A percentile compares a stretch with the other conserved stretches of the same genome.
phyloP scores from a whole-genome alignment of 768 basidiomycete species.

The Boletus pseudopeckii region DNA sequence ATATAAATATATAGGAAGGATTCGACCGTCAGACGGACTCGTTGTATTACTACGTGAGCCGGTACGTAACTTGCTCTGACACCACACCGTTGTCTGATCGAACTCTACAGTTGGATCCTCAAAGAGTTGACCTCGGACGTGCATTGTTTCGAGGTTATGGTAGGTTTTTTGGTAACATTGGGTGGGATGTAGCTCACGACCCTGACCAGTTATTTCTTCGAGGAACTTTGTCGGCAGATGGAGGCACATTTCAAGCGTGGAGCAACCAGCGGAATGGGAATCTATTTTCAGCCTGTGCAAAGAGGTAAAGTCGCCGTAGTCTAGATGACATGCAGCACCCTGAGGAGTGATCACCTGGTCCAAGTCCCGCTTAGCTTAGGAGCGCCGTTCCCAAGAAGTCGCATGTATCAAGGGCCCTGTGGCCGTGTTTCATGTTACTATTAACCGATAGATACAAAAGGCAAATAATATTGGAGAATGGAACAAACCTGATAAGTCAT shows the following conservation, averaged over 20 bases:
- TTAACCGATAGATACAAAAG: neutral
- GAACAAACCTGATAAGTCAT: neutral
- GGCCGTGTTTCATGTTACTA: neutral
- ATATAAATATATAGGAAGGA: slow-evolving; percentile 52
- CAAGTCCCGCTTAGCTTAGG: neutral
- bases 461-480: neutral
- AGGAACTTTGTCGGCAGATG: slow-evolving; percentile 52
- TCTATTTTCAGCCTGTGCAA: slow-evolving; percentile 52
- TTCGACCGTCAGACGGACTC: slow-evolving; percentile 58
- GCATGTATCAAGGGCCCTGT: slow-evolving; percentile 6
- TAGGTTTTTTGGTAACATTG: slow-evolving; percentile 14
- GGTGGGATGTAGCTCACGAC: slow-evolving; percentile 6
- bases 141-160: slow-evolving; percentile 49
- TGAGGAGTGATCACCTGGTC: neutral
- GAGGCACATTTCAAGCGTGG: slow-evolving; percentile 33
- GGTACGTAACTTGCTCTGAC: slow-evolving; percentile 31
- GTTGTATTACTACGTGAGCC: slow-evolving; percentile 52
- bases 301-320: slow-evolving; percentile 24
- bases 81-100: slow-evolving; percentile 2
- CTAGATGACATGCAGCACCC: neutral
- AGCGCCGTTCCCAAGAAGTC: neutral
- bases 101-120: slow-evolving; percentile 19
- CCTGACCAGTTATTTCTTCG: slow-evolving; percentile 42
- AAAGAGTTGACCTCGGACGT: slow-evolving; percentile 32
- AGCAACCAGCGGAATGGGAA: slow-evolving; percentile 43